phyloP scores from a whole-genome alignment of 345 rosid species.

The Theobroma cacao region DNA sequence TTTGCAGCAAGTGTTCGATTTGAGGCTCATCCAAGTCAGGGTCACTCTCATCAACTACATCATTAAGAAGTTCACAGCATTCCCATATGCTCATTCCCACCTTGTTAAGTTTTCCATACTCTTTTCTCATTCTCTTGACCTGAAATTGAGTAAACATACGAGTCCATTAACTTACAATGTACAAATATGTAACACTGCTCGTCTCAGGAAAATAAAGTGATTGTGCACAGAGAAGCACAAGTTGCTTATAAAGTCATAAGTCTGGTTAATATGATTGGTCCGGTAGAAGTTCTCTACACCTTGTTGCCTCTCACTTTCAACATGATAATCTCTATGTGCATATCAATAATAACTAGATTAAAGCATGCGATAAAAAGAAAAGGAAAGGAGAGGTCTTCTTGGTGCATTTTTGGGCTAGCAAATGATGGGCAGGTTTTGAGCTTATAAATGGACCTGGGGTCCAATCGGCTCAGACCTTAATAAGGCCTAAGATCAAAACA shows the following conservation, averaged over 20 bases:
- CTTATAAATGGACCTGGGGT: background rate
- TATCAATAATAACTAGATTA: background rate
- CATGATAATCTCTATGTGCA: conserved; percentile 62
- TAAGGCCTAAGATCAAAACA: background rate
- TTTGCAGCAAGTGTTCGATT: conserved; percentile 59
- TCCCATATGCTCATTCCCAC: conserved; percentile 75
- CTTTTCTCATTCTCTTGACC: conserved; percentile 36
- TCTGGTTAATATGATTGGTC: conserved; percentile 73
- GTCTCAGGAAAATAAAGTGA: background rate
- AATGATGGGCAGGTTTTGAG: background rate
- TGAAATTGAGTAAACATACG: background rate
- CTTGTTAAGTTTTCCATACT: conserved; percentile 34
- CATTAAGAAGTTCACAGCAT: conserved; percentile 62
- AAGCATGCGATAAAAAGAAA: background rate
- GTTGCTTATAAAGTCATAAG: conserved; percentile 64
- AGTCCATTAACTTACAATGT: background rate
- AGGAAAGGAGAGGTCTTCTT: no score
- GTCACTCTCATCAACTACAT: conserved; percentile 68
- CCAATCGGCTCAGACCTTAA: no score
- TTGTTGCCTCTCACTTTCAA: conserved; percentile 64
- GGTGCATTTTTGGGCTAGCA: no score
- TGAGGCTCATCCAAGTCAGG: conserved; percentile 77
- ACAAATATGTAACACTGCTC: background rate
- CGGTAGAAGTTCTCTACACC: conserved; percentile 75
- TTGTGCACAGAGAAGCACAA: background rate